Evolutionary conservation across 257 asterid genomes (phyloP), one percentile per base, ranked within the genome.

Genomic region (Echites panduratus): DNA sequence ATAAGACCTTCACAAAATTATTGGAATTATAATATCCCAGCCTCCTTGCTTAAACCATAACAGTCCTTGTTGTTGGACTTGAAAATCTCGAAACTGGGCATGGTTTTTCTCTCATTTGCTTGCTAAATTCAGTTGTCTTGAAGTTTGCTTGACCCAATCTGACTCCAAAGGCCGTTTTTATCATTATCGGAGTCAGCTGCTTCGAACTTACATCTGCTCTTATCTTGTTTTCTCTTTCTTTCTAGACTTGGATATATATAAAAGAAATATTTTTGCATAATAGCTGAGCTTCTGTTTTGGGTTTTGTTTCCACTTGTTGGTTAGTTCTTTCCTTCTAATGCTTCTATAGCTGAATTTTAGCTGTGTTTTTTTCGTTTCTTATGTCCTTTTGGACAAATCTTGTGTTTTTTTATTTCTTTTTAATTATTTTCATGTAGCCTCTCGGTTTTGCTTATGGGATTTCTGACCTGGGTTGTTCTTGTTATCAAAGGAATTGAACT

Each of bases 101-200:
- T 4, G 8, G 11, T 61, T 13, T 27, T 12, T 7, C 14, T n/a
- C 29, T 27, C 0, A 38, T 4, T 9, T 32, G 22, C 10, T 19
- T 62, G 45, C 12, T 0, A 7, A 62, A 20, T 32, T 32, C 7
- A 62, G 20, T 62, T n/a, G n/a, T n/a, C n/a, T 62, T 29, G 45
- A 32, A 62, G 68, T 32, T 8, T 63, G 43, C 26, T 35, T 63
- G 48, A 63, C 48, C 48, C 68, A 35, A 63, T 27, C 68, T 19
- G 47, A 32, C 68, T 63, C 68, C 27, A 63, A 35, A 63, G 47
- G 68, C 48, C 68, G 68, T 14, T 63, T 63, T 17, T 63, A 61
- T 61, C 44, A 63, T 63, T 35, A 2, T 35, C 27, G 17, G 22
- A 32, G 48, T 63, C 48, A 63, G 12, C 66, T 49, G 7, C 56